Percentiles rank a stretch among this genome's conserved stretches.
Evolutionary conservation across 352 stramenopile genomes (phyloP).

Genomic region (Elongisporangium senticosum): DNA sequence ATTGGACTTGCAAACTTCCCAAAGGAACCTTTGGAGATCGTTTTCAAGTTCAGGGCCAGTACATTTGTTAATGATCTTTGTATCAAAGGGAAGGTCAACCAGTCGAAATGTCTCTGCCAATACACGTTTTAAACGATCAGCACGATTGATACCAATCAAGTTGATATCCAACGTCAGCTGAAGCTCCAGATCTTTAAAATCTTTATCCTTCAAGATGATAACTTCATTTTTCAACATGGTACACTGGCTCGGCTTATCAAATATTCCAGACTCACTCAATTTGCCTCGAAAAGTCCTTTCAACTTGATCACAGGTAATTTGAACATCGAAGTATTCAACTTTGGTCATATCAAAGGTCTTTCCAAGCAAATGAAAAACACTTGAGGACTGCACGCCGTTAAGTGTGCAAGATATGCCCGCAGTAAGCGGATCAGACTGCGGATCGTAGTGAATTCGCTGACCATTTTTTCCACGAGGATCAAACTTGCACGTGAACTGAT

Average conservation of each 20-base stretch:
- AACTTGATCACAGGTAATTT: slow-evolving; percentile 22
- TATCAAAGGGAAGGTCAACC: slow-evolving; percentile 59
- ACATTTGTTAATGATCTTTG: slow-evolving; percentile 30
- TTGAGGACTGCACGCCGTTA: slow-evolving; percentile 23
- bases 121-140: slow-evolving; percentile 39
- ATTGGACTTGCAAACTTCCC: slow-evolving; percentile 46
- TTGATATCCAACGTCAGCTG: slow-evolving; percentile 30
- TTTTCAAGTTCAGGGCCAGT: slow-evolving; percentile 10
- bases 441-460: slow-evolving; percentile 37
- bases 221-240: slow-evolving; percentile 22
- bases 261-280: slow-evolving; percentile 21
- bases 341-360: slow-evolving; percentile 50
- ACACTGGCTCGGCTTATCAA: background rate
- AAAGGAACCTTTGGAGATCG: slow-evolving; percentile 38
- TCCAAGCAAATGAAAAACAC: slow-evolving; percentile 30
- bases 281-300: slow-evolving; percentile 33
- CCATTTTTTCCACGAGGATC: slow-evolving; percentile 40
- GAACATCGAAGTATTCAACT: slow-evolving; percentile 53
- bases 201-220: slow-evolving; percentile 35
- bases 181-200: slow-evolving; percentile 30
- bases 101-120: slow-evolving; percentile 58
- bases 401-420: slow-evolving; percentile 25
- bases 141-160: slow-evolving; percentile 47
- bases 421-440: slow-evolving; percentile 39
- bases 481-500: slow-evolving; percentile 38